These are phyloP conservation scores for Dictyostelium intermedium DNA, from an alignment of 78 protist species.

Conservation along the genomic window DNA sequence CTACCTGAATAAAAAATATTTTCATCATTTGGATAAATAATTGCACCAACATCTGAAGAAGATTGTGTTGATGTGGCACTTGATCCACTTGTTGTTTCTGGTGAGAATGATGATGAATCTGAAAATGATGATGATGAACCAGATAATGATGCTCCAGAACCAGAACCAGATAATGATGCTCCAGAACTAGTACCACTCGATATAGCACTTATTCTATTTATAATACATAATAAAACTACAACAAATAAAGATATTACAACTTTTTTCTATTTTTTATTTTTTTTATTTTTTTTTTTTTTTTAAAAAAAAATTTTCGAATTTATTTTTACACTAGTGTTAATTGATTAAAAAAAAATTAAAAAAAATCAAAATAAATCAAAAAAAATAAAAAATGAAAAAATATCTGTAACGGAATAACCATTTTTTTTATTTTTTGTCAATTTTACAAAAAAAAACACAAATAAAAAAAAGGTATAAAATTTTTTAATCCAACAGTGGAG, in stretches of 20 bases:
- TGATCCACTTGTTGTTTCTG: background rate
- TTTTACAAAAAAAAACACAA: background rate
- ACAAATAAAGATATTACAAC: background rate
- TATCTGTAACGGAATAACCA: no score
- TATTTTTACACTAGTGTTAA: no score
- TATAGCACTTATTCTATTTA: background rate
- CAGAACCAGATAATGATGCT: background rate
- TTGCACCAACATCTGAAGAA: background rate
- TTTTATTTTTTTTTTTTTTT: background rate
- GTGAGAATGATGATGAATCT: background rate
- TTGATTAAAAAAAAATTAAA: background rate
- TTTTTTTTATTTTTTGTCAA: no score
- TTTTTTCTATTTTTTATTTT: background rate
- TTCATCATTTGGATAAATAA: background rate
- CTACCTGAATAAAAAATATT: constrained; percentile 12
- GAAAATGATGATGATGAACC: background rate
- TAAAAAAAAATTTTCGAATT: no score
- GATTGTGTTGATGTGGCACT: background rate
- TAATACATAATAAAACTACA: background rate
- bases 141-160: background rate
- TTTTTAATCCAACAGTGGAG: background rate
- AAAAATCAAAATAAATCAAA: background rate
- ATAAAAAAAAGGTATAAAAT: background rate
- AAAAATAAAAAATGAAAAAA: background rate
- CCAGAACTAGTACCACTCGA: background rate